Evolutionary conservation across 2,329 filamentous ascomycete species (phyloP).

Genomic region (Diplodia corticola): DNA sequence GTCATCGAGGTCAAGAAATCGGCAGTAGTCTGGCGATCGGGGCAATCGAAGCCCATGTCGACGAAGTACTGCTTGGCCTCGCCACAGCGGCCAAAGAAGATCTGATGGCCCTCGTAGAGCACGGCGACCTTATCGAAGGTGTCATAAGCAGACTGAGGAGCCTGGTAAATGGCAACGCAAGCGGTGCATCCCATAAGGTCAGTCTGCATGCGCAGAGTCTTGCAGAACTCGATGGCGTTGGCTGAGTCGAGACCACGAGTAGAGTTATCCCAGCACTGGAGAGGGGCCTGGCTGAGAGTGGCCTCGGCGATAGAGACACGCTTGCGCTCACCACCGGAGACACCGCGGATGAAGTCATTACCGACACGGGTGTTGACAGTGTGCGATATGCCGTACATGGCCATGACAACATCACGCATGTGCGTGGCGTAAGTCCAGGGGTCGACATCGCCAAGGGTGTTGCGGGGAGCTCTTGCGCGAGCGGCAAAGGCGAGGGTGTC

Average conservation of each 20-base stretch:
- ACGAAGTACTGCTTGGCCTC: conserved; percentile 67
- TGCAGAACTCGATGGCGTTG: conserved; percentile 69
- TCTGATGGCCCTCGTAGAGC: conserved; percentile 64
- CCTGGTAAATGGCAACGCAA: conserved; percentile 70
- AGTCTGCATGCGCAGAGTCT: conserved; percentile 62
- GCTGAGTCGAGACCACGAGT: conserved; percentile 69
- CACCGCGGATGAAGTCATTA: conserved; percentile 71
- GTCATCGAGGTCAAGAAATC: conserved; percentile 76
- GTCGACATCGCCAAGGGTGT: conserved; percentile 58
- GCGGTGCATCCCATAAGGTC: conserved; percentile 63
- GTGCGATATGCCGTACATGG: conserved; percentile 71
- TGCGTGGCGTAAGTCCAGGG: conserved; percentile 59
- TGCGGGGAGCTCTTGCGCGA: conserved; percentile 62
- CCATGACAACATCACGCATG: conserved; percentile 69
- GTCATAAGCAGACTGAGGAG: conserved; percentile 66
- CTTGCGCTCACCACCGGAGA: conserved; percentile 71
- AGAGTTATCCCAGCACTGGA: conserved; percentile 72
- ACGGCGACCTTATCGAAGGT: conserved; percentile 66
- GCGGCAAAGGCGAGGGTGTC: conserved; percentile 78
- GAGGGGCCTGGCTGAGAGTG: conserved; percentile 57
- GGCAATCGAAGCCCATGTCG: conserved; percentile 67
- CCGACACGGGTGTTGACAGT: conserved; percentile 69
- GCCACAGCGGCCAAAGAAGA: conserved; percentile 65
- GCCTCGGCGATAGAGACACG: conserved; percentile 76
- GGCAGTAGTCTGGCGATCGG: conserved; percentile 63